Conservation (phyloP, 352 stramenopile genomes). For the Phytophthora pisi region DNA sequence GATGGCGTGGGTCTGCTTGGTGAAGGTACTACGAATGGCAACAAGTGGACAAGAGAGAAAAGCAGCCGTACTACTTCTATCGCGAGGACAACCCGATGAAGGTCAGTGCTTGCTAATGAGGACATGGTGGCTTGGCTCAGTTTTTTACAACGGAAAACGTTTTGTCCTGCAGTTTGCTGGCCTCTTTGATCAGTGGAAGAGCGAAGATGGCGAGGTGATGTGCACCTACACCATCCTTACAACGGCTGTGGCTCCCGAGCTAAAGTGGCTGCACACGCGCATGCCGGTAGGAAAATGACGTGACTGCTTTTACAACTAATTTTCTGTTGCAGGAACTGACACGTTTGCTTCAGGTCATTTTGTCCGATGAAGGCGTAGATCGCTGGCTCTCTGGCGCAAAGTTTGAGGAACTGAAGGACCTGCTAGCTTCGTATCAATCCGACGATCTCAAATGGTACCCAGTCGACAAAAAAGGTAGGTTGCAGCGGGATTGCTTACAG, state of each 20-base stretch:
- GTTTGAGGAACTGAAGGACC: slow-evolving; percentile 59
- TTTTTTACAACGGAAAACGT: not conserved
- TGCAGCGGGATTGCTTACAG: not conserved
- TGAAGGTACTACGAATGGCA: slow-evolving; percentile 92
- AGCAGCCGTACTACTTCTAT: slow-evolving; percentile 92
- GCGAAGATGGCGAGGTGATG: slow-evolving; percentile 67
- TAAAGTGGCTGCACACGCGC: slow-evolving; percentile 87
- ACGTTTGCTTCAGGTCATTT: slow-evolving; percentile 59
- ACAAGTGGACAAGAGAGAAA: slow-evolving; percentile 84
- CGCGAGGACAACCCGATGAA: slow-evolving; percentile 53
- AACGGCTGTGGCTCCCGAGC: slow-evolving; percentile 61
- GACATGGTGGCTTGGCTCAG: not conserved
- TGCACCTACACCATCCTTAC: slow-evolving; percentile 91
- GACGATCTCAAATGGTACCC: slow-evolving; percentile 76
- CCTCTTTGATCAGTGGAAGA: slow-evolving; percentile 85
- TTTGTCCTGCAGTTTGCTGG: slow-evolving; percentile 69
- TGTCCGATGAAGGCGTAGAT: slow-evolving; percentile 61
- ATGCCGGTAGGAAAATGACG: slow-evolving; percentile 64
- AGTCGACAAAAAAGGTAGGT: slow-evolving; percentile 72
- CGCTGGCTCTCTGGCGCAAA: slow-evolving; percentile 70
- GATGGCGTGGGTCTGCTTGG: not conserved
- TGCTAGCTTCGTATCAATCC: slow-evolving; percentile 57
- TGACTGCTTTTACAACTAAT: not conserved
- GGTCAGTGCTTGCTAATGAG: slow-evolving; percentile 25
- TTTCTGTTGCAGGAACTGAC: too few species aligned